These are phyloP conservation scores for Diaporthe aspalathi DNA, from an alignment of 2,329 filamentous ascomycete species.

Conservation along the genomic window DNA sequence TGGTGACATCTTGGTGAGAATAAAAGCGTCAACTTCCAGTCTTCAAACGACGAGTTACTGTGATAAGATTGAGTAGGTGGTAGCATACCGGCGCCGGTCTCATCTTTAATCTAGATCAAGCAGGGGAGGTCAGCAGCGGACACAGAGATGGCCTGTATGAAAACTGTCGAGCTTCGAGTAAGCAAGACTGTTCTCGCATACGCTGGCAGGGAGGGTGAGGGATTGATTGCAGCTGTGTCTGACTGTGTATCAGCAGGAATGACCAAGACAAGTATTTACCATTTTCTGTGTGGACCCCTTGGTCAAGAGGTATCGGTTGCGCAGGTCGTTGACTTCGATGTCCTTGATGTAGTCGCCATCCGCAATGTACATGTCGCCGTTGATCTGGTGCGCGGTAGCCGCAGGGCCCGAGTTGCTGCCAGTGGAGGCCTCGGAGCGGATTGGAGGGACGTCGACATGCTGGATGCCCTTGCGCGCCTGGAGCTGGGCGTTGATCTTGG, in stretches of 20 bases:
- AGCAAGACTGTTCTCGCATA: slow-evolving; percentile 74
- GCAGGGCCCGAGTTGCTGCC: slow-evolving; percentile 56
- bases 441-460: slow-evolving; percentile 88
- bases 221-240: slow-evolving; percentile 41
- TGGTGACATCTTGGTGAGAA: slow-evolving; percentile 91
- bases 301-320: slow-evolving; percentile 96
- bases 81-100: slow-evolving; percentile 99
- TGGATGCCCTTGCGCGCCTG: slow-evolving; percentile 90
- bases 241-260: slow-evolving; percentile 72
- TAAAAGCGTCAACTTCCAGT: slow-evolving; percentile 70
- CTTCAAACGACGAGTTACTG: slow-evolving; percentile 47
- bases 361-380: slow-evolving; percentile 90
- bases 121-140: slow-evolving; percentile 92
- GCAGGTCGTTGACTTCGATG: slow-evolving; percentile 97
- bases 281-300: slow-evolving; percentile 98
- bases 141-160: slow-evolving; percentile 73
- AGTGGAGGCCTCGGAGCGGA: slow-evolving; percentile 59
- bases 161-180: slow-evolving; percentile 77
- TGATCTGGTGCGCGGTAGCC: slow-evolving; percentile 68
- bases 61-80: slow-evolving; percentile 57
- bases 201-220: slow-evolving; percentile 44
- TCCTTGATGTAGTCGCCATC: slow-evolving; percentile 99
- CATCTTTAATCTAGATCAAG: slow-evolving; percentile 99
- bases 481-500: slow-evolving; percentile 84
- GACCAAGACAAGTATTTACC: slow-evolving; percentile 87